phyloP scores from a whole-genome alignment of 2,329 filamentous ascomycete species.

The Diaporthe eres region DNA sequence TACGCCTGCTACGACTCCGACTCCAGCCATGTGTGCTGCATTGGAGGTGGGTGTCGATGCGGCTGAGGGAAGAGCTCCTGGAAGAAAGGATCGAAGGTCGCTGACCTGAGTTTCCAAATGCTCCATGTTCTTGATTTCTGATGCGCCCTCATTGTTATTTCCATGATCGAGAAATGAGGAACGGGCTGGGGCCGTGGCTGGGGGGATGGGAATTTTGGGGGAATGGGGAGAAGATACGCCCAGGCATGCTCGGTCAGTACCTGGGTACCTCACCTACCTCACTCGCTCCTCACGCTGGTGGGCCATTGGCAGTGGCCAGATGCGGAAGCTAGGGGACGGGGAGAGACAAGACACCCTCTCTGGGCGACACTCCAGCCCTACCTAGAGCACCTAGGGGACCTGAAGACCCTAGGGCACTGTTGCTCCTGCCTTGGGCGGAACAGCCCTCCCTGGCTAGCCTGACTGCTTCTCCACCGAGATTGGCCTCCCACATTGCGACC shows the following conservation, averaged over 20 bases:
- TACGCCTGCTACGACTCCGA: constrained; percentile 26
- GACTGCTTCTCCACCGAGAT: not conserved
- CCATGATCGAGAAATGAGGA: constrained; percentile 28
- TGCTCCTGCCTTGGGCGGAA: constrained; percentile 1
- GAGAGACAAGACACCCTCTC: constrained; percentile 21
- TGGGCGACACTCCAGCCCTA: constrained; percentile 22
- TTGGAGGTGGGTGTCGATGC: constrained; percentile 39
- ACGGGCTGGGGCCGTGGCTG: constrained; percentile 12
- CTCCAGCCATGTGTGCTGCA: constrained; percentile 41
- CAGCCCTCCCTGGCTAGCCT: not conserved
- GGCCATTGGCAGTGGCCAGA: not conserved
- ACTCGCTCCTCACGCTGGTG: not conserved
- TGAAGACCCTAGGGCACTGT: not conserved
- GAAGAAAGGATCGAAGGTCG: constrained; percentile 65
- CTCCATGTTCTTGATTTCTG: constrained; percentile 58
- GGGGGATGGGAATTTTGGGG: constrained; percentile 26
- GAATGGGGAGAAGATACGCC: not conserved
- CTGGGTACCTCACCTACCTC: not conserved
- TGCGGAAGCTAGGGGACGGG: constrained; percentile 25
- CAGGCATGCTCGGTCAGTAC: not conserved
- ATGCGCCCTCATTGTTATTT: constrained; percentile 30
- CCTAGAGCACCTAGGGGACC: not conserved
- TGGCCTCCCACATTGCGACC: not conserved
- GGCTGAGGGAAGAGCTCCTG: constrained; percentile 50
- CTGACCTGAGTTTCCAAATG: constrained; percentile 68